A percentile compares a stretch with the other conserved stretches of the same genome.
These are phyloP conservation scores for Dissophora ornata DNA, from an alignment of 192 early-diverging fungal species.

Conservation along the genomic window DNA sequence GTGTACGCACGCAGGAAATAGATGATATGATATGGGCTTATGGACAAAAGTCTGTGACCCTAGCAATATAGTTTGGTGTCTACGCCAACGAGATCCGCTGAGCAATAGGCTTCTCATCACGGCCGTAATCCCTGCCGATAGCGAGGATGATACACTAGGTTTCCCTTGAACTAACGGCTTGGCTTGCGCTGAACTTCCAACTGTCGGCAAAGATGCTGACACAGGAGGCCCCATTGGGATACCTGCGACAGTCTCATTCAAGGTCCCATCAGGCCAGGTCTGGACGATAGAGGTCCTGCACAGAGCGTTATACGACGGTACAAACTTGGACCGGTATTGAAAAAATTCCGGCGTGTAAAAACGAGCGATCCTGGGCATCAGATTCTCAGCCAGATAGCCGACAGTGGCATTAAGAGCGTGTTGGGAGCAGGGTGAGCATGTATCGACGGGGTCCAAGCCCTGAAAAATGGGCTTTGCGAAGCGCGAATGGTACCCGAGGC, in stretches of 20 bases:
- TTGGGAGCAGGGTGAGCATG: constrained; percentile 36
- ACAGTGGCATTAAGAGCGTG: constrained; percentile 20
- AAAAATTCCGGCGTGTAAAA: constrained; percentile 34
- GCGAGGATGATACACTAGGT: no score
- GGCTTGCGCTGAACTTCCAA: no score
- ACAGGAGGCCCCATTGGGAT: no score
- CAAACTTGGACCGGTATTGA: constrained; percentile 37
- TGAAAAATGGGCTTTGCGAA: constrained; percentile 21
- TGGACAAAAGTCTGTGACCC: no score
- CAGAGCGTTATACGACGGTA: constrained; percentile 9
- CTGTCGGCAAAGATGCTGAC: no score
- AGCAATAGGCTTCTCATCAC: not conserved
- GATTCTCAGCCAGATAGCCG: constrained; percentile 8
- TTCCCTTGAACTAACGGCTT: no score
- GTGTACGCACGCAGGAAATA: no score
- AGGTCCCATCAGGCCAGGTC: constrained; percentile 28
- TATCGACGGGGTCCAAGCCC: constrained; percentile 20
- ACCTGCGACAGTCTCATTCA: constrained; percentile 8
- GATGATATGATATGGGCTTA: no score
- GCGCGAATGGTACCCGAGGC: constrained; percentile 20
- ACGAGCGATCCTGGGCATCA: constrained; percentile 25
- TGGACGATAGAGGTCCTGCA: constrained; percentile 34
- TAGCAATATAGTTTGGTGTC: no score
- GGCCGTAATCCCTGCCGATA: no score
- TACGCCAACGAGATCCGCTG: no score